Conservation (phyloP, 345 rosid species). For the Ceriops zippeliana region DNA sequence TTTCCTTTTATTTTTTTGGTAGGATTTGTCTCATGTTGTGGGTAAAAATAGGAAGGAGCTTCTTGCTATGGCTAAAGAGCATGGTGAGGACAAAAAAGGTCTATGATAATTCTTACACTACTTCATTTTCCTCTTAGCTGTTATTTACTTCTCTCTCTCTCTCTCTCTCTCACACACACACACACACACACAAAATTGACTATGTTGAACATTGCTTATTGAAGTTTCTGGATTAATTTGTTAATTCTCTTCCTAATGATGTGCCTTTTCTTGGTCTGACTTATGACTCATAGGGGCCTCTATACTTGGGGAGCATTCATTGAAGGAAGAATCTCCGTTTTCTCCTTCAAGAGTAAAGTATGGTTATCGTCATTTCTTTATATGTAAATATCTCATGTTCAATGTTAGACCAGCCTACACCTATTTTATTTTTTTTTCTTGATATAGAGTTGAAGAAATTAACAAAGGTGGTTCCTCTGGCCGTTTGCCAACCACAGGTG, state of each 20-base stretch:
- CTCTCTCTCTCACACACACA: neutral
- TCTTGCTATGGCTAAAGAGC: conserved; percentile 97
- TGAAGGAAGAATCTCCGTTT: conserved; percentile 80
- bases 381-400: conserved; percentile 12
- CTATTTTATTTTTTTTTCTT: conserved; percentile 15
- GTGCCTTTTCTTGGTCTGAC: neutral
- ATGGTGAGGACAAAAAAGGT: conserved; percentile 85
- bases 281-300: conserved; percentile 36
- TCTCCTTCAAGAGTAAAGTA: conserved; percentile 94
- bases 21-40: conserved; percentile 96
- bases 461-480: conserved; percentile 58
- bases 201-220: neutral
- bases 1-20: conserved; percentile 23
- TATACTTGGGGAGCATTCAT: conserved; percentile 50
- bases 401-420: conserved; percentile 18
- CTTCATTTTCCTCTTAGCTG: neutral
- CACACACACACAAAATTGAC: neutral
- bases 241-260: neutral
- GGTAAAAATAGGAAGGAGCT: conserved; percentile 95
- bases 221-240: neutral
- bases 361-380: conserved; percentile 23
- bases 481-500: conserved; percentile 44
- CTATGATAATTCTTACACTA: neutral
- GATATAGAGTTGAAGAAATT: conserved; percentile 70
- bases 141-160: neutral